Evolutionary conservation across 2,329 filamentous ascomycete genomes (phyloP).

Genomic region (Ilyonectria robusta): DNA sequence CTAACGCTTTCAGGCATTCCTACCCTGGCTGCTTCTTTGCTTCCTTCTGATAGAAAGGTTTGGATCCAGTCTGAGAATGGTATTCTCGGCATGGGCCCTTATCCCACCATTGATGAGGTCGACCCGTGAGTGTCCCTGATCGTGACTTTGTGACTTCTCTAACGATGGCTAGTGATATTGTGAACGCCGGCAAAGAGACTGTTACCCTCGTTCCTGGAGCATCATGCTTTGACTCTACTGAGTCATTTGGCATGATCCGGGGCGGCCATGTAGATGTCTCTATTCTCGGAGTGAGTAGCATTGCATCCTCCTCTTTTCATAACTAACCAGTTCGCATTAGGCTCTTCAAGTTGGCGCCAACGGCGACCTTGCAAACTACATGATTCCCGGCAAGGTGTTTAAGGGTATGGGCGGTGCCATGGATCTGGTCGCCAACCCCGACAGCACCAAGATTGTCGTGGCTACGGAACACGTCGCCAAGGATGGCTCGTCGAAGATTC

Average conservation of each 20-base stretch:
- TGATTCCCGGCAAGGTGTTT: constrained; percentile 89
- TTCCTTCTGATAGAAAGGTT: constrained; percentile 78
- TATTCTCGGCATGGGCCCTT: constrained; percentile 86
- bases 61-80: constrained; percentile 92
- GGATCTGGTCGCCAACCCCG: constrained; percentile 80
- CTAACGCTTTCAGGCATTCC: constrained; percentile 72
- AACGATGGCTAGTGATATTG: constrained; percentile 69
- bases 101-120: constrained; percentile 79
- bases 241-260: constrained; percentile 90
- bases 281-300: constrained; percentile 75
- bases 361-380: constrained; percentile 90
- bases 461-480: constrained; percentile 80
- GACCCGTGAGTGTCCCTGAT: constrained; percentile 66
- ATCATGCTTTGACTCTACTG: constrained; percentile 82
- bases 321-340: constrained; percentile 28
- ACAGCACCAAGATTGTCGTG: constrained; percentile 80
- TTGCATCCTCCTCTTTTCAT: not conserved
- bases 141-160: constrained; percentile 7
- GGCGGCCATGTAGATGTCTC: constrained; percentile 88
- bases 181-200: constrained; percentile 91
- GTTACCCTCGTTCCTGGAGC: constrained; percentile 85
- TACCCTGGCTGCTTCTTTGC: constrained; percentile 84
- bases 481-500: constrained; percentile 77
- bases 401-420: constrained; percentile 90
- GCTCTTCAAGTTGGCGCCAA: constrained; percentile 84